These are phyloP conservation scores for Fusarium solani-melongenae DNA, from an alignment of 2,329 filamentous ascomycete species.

Conservation along the genomic window DNA sequence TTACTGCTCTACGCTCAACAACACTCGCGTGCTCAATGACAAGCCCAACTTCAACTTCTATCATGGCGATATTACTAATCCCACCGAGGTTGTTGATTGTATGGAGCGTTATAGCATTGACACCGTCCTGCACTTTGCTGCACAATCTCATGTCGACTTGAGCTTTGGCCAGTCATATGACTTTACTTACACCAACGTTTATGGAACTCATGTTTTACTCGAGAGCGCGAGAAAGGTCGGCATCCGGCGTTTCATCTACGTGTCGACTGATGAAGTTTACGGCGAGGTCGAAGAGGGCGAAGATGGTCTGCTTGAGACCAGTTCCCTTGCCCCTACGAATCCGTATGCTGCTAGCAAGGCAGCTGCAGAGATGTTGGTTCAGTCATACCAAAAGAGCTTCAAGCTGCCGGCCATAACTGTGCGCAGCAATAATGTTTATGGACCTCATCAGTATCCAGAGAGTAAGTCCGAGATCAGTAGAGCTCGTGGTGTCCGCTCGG, in stretches of 20 bases:
- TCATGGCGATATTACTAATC: slow-evolving; percentile 81
- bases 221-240: slow-evolving; percentile 80
- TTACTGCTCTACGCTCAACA: slow-evolving; percentile 84
- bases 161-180: slow-evolving; percentile 86
- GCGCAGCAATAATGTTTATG: slow-evolving; percentile 86
- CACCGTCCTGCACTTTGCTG: slow-evolving; percentile 85
- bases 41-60: slow-evolving; percentile 82
- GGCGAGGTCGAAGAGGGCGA: slow-evolving; percentile 80
- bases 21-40: slow-evolving; percentile 75
- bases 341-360: slow-evolving; percentile 86
- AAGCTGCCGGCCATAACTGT: slow-evolving; percentile 84
- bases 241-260: slow-evolving; percentile 80
- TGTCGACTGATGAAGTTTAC: slow-evolving; percentile 88
- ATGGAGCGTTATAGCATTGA: slow-evolving; percentile 79
- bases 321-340: slow-evolving; percentile 82
- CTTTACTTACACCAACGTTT: slow-evolving; percentile 85
- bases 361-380: slow-evolving; percentile 86
- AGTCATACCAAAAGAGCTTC: slow-evolving; percentile 87
- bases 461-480: slow-evolving; percentile 62
- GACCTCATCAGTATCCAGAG: slow-evolving; percentile 85
- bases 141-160: slow-evolving; percentile 85
- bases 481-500: not conserved
- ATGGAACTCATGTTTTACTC: slow-evolving; percentile 84
- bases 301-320: slow-evolving; percentile 77
- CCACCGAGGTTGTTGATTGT: slow-evolving; percentile 75